Evolutionary conservation across 2,329 filamentous ascomycete genomes (phyloP).

Genomic region (Colletotrichum tabaci): DNA sequence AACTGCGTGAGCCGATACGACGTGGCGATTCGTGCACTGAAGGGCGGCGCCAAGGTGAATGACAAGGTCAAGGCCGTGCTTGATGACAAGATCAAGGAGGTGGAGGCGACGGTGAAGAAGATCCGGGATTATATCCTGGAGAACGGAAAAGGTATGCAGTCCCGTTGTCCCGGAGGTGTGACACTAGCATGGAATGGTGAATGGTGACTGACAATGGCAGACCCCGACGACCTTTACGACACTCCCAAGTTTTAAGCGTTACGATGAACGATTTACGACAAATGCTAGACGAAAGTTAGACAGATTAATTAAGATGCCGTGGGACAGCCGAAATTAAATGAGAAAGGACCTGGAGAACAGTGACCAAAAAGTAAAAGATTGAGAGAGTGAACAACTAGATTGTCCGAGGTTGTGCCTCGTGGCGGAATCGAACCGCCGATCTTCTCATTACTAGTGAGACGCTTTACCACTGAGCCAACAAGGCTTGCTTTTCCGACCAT

Average conservation of each 20-base stretch:
- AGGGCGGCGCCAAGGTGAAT: slow-evolving; percentile 62
- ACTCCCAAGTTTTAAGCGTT: slow-evolving; percentile 57
- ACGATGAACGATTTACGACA: neutral
- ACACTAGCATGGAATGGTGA: slow-evolving; percentile 13
- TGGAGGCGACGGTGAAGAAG: slow-evolving; percentile 64
- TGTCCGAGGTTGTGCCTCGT: slow-evolving; percentile 33
- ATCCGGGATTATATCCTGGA: slow-evolving; percentile 66
- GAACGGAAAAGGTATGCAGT: slow-evolving; percentile 65
- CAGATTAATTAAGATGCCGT: neutral
- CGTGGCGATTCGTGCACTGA: slow-evolving; percentile 69
- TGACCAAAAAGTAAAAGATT: neutral
- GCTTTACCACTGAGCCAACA: slow-evolving; percentile 45
- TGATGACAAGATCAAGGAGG: slow-evolving; percentile 62
- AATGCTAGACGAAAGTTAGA: neutral
- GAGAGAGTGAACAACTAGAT: neutral
- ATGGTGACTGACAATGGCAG: slow-evolving; percentile 49
- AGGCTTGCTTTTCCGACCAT: neutral
- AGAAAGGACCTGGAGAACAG: neutral
- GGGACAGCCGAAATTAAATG: neutral
- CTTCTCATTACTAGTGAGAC: slow-evolving; percentile 45
- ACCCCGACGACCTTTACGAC: slow-evolving; percentile 68
- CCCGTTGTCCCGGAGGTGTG: neutral
- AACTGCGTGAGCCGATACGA: slow-evolving; percentile 74
- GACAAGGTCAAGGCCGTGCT: slow-evolving; percentile 60
- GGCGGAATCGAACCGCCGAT: slow-evolving; percentile 44